Conservation (phyloP, 1,139 yeast species). For the Candida freyschussii region DNA sequence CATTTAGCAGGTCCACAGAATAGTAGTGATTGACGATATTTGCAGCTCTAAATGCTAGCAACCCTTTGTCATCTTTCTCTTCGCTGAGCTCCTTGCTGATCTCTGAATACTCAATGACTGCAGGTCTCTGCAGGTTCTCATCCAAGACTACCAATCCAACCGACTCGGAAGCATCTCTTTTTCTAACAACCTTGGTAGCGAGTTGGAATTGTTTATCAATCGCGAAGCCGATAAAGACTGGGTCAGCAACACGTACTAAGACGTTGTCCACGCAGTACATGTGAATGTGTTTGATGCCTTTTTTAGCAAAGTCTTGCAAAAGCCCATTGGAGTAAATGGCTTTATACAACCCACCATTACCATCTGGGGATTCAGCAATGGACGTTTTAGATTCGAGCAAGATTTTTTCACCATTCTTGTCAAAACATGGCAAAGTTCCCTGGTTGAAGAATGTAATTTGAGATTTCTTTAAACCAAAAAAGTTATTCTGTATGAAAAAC, state of each 20-base stretch:
- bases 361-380: conserved; percentile 90
- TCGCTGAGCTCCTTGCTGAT: conserved; percentile 71
- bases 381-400: conserved; percentile 50
- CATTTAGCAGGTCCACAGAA: conserved; percentile 63
- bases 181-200: conserved; percentile 94
- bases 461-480: conserved; percentile 59
- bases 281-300: conserved; percentile 84
- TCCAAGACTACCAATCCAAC: conserved; percentile 90
- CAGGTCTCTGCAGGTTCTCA: conserved; percentile 57
- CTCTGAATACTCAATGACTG: conserved; percentile 94
- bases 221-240: conserved; percentile 85
- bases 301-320: conserved; percentile 59
- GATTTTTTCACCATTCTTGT: conserved; percentile 63
- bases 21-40: conserved; percentile 97
- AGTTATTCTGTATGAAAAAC: conserved; percentile 56
- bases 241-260: conserved; percentile 91
- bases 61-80: conserved; percentile 47
- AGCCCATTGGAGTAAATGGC: conserved; percentile 67
- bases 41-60: conserved; percentile 83
- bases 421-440: conserved; percentile 91
- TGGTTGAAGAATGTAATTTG: conserved; percentile 85
- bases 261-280: conserved; percentile 97
- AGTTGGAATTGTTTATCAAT: conserved; percentile 59
- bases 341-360: conserved; percentile 94
- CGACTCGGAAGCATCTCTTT: conserved; percentile 78